A percentile compares a stretch with the other conserved stretches of the same genome.
Conservation (phyloP, 345 rosid species). For the Aquilaria sinensis region DNA sequence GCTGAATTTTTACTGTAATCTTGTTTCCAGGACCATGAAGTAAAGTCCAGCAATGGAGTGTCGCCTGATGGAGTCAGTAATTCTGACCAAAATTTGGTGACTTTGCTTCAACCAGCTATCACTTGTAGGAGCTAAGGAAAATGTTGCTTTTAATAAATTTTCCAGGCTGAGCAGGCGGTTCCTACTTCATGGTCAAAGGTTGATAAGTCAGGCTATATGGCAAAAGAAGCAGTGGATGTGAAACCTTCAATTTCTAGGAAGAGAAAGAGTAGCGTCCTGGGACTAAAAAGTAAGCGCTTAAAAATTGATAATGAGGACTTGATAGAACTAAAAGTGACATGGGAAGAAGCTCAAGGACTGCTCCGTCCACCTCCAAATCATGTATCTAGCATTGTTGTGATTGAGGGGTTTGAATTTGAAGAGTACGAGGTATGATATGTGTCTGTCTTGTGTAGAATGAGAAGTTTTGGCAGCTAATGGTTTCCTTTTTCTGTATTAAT, state of each 20-base stretch:
- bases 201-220: constrained; percentile 61
- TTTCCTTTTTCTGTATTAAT: background rate
- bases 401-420: constrained; percentile 90
- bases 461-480: background rate
- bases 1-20: constrained; percentile 3
- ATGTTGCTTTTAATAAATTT: constrained; percentile 25
- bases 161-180: constrained; percentile 68
- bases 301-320: constrained; percentile 70
- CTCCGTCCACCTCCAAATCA: constrained; percentile 76
- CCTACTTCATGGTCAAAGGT: constrained; percentile 58
- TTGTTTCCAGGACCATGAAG: constrained; percentile 61
- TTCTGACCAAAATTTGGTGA: constrained; percentile 17
- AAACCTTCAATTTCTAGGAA: constrained; percentile 46
- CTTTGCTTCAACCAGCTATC: constrained; percentile 24
- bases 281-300: constrained; percentile 72
- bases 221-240: constrained; percentile 59
- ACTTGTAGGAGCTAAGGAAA: constrained; percentile 17
- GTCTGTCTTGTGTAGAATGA: background rate
- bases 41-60: constrained; percentile 36
- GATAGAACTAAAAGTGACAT: constrained; percentile 71
- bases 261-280: constrained; percentile 62
- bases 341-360: constrained; percentile 94
- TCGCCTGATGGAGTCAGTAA: constrained; percentile 52
- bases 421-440: constrained; percentile 67
- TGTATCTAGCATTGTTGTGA: constrained; percentile 53